Percentiles rank a stretch among this genome's conserved stretches.
Evolutionary conservation across 805 yeast species (phyloP).

Genomic region (Yarrowia deformans): DNA sequence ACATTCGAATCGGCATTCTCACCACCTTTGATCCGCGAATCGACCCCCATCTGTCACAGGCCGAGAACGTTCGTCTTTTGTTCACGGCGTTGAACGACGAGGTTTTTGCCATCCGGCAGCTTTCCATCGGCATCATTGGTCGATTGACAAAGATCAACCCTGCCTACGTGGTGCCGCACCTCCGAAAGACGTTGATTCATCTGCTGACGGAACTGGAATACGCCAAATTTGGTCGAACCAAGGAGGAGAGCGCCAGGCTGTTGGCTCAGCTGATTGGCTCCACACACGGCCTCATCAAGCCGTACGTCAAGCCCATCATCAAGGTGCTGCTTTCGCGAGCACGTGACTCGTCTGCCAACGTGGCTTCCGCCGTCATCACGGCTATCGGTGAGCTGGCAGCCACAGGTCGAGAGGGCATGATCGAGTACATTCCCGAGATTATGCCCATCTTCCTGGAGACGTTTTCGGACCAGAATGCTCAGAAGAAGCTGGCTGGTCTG

Average conservation of each 20-base stretch:
- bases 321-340: slow-evolving; percentile 82
- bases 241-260: slow-evolving; percentile 85
- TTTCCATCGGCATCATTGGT: slow-evolving; percentile 80
- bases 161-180: slow-evolving; percentile 92
- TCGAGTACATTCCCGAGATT: slow-evolving; percentile 70
- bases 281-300: slow-evolving; percentile 82
- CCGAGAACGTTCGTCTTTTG: slow-evolving; percentile 82
- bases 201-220: slow-evolving; percentile 84
- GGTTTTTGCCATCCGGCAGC: slow-evolving; percentile 78
- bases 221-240: slow-evolving; percentile 74
- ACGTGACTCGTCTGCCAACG: slow-evolving; percentile 74
- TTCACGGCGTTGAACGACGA: slow-evolving; percentile 94
- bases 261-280: slow-evolving; percentile 76
- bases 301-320: slow-evolving; percentile 90
- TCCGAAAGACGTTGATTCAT: slow-evolving; percentile 85
- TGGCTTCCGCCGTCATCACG: slow-evolving; percentile 81
- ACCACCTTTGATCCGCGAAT: slow-evolving; percentile 73
- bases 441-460: slow-evolving; percentile 90
- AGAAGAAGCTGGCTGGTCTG: slow-evolving; percentile 88
- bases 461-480: slow-evolving; percentile 91
- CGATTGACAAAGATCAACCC: slow-evolving; percentile 87
- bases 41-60: slow-evolving; percentile 93
- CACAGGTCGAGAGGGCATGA: slow-evolving; percentile 87
- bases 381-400: slow-evolving; percentile 90
- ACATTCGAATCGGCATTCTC: slow-evolving; percentile 81